Evolutionary conservation across 164 flowering plant species (phyloP).

Genomic region (Dillenia suffruticosa): DNA sequence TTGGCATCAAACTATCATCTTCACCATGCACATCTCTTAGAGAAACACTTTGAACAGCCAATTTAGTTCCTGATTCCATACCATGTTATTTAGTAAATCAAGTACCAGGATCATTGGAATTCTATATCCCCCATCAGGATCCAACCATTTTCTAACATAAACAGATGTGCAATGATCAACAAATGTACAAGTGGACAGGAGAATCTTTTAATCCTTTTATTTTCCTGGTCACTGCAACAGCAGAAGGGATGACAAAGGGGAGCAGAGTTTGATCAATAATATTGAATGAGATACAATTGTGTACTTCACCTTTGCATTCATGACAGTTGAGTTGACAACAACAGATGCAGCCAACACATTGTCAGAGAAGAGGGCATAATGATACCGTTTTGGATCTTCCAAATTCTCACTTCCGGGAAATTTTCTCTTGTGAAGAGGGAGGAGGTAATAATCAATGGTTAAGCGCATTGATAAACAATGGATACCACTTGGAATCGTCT

Average conservation of each 20-base stretch:
- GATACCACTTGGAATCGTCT: constrained; percentile 93
- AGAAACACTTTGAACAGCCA: too few species aligned
- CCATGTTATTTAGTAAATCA: too few species aligned
- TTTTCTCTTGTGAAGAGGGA: constrained; percentile 77
- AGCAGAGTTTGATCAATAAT: neutral
- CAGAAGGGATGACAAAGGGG: neutral
- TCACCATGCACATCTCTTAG: too few species aligned
- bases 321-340: constrained; percentile 89
- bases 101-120: too few species aligned
- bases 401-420: constrained; percentile 87
- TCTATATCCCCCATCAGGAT: too few species aligned
- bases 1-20: too few species aligned
- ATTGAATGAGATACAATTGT: constrained; percentile 1
- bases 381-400: constrained; percentile 83
- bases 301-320: constrained; percentile 80
- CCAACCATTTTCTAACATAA: too few species aligned
- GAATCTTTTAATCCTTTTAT: too few species aligned
- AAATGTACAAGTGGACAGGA: too few species aligned
- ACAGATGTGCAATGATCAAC: too few species aligned
- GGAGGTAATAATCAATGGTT: constrained; percentile 89
- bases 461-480: constrained; percentile 96
- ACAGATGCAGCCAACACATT: constrained; percentile 99
- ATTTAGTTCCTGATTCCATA: too few species aligned
- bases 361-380: constrained; percentile 97
- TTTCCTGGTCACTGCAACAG: too few species aligned